Evolutionary conservation across 2,329 filamentous ascomycete species (phyloP), one percentile per base, ranked within the genome.

Genomic region (Cladophialophora bantiana): DNA sequence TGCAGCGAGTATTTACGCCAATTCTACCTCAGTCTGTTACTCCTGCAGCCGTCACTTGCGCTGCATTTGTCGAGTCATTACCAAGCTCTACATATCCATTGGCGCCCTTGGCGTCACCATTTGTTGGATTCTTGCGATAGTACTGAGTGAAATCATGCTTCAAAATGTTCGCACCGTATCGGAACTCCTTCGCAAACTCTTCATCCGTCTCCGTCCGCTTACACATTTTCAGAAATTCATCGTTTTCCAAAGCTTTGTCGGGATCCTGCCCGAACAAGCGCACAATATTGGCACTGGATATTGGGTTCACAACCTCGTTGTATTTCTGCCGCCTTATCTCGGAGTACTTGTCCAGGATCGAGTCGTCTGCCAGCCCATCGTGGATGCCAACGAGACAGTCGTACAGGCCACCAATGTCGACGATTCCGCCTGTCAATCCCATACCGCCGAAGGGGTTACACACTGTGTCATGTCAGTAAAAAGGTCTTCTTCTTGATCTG

Each of bases 381-480:
- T 81, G 75, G 18, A 82, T 80, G 0, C 80, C 81, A 7, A 76
- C 74, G 9, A 89, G 80, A 71, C 86, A 88, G 70, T 90, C 86
- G 65, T 83, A 86, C 5, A 90, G 80, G 0, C 86, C 85, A 10
- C 85, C 87, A 2, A 88, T 82, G 70, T 89, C 88, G n/a, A 86
- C 85, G 62, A 90, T 86, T 0, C 88, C 88, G 5, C 87, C 86
- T 0, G 86, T 89, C 58, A 89, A 83, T 1, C 88, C 88, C 15
- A 89, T 78, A 0, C 88, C 88, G 54, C 88, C 88, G 76, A 83
- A 83, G 1, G 82, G 59, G 38, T 68, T 70, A 38, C 65, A 68
- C 57, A 70, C 68, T 68, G 34, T 34, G 6, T 50, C 45, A 50
- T 4, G 45, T 50, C 45, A 50, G 45, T 9, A 10, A 26, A 9